Evolutionary conservation across 768 basidiomycete genomes (phyloP), one percentile per base, ranked within the genome.

Genomic region (Favolaschia claudopus): DNA sequence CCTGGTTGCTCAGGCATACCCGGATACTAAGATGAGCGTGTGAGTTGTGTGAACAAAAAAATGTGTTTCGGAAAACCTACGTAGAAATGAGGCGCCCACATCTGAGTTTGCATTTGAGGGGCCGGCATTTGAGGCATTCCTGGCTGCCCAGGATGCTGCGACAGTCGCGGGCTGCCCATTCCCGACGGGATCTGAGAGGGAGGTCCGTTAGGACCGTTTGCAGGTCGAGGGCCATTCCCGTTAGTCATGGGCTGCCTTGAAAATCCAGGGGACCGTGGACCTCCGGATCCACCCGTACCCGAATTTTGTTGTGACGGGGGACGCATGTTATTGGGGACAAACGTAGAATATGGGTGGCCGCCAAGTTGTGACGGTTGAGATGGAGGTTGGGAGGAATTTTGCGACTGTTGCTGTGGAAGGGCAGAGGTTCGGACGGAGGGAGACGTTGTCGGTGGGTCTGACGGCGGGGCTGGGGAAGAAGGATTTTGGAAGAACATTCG

Each of bases 181-280:
- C 78, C 83, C 5, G 84, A 67, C 36, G 86, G 78, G 55, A 82
- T 78, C 17, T 75, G 71, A 7, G 79, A 75, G 24, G 85, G 80
- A 6, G 79, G 77, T 54, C 80, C 84, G 71, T 82, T 85, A 51
- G 85, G 84, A 39, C 85, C 86, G 65, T 81, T 81, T 60, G 82
- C 80, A 22, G 86, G 80, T 45, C 87, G 82, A 48, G 83, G 77
- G 29, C 79, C 81, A 67, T 69, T 76, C 38, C 89, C 89, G 67
- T 91, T 92, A 5, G 84, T 76, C 73, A 88, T 80, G 44, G 82
- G 78, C 28, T 63, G 77, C 14, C 90, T 85, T 32, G 81, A 64
- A 72, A 85, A 90, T 29, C 82, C 82, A 38, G 89, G 89, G 24
- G 91, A 91, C 45, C 88, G 82, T 37, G 90, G 88, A 46, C 70